phyloP scores from a whole-genome alignment of 768 basidiomycete genomes.

The Dioszegia crocea region DNA sequence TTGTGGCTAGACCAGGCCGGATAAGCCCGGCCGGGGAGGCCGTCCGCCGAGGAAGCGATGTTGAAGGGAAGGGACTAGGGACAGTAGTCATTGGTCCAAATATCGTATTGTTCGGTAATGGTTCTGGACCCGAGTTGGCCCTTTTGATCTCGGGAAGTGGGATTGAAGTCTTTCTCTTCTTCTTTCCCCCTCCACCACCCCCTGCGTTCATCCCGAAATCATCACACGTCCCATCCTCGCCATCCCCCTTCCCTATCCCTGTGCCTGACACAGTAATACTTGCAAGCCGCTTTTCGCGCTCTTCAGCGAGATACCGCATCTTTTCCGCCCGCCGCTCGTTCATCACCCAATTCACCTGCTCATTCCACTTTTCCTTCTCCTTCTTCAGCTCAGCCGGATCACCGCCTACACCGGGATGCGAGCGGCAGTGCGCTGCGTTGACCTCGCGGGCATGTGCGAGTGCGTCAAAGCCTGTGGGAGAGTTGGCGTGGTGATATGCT shows the following conservation, averaged over 20 bases:
- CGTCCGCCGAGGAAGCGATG: slow-evolving; percentile 11
- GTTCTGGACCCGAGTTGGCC: not conserved
- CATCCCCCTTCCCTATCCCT: slow-evolving; percentile 10
- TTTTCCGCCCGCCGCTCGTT: slow-evolving; percentile 40
- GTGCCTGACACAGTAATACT: slow-evolving; percentile 13
- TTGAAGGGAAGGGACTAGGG: not conserved
- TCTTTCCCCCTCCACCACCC: slow-evolving; percentile 12
- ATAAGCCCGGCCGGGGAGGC: slow-evolving; percentile 26
- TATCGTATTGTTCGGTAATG: not conserved
- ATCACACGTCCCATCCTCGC: too few relatives aligned
- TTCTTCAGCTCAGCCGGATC: slow-evolving; percentile 20
- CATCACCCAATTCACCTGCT: slow-evolving; percentile 44
- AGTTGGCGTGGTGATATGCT: slow-evolving; percentile 35
- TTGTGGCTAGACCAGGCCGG: slow-evolving; percentile 30
- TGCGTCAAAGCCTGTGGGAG: slow-evolving; percentile 29
- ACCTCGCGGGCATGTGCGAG: slow-evolving; percentile 27
- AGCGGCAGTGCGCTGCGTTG: slow-evolving; percentile 27
- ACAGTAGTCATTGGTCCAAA: slow-evolving; percentile 15
- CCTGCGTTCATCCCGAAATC: not conserved
- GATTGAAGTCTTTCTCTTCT: slow-evolving; percentile 15
- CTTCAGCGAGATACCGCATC: slow-evolving; percentile 28
- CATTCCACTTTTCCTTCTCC: slow-evolving; percentile 42
- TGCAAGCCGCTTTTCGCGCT: slow-evolving; percentile 28
- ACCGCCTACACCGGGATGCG: slow-evolving; percentile 34
- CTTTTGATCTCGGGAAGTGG: slow-evolving; percentile 1